Evolutionary conservation across 2,329 filamentous ascomycete species (phyloP).

Genomic region (Fusarium sp.): DNA sequence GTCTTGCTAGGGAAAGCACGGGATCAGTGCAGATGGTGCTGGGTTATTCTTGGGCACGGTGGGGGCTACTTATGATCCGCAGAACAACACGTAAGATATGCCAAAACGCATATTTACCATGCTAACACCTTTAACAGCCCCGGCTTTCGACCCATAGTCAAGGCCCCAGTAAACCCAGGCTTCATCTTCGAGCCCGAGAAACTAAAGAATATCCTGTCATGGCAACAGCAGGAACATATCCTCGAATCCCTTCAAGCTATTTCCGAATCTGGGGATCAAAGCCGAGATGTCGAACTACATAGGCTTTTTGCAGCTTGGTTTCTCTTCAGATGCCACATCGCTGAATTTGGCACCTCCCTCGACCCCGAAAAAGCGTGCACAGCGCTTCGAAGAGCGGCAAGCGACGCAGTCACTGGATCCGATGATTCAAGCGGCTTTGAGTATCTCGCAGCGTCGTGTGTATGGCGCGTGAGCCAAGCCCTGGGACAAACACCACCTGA

Average conservation of each 20-base stretch:
- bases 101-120: not conserved
- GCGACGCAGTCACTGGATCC: not conserved
- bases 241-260: not conserved
- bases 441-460: not conserved
- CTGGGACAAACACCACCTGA: not conserved
- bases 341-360: not conserved
- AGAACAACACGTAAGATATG: not conserved
- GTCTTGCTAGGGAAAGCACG: not conserved
- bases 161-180: not conserved
- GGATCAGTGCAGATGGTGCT: not conserved
- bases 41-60: not conserved
- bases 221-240: not conserved
- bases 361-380: not conserved
- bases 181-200: not conserved
- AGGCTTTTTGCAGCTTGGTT: not conserved
- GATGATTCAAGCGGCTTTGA: not conserved
- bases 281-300: not conserved
- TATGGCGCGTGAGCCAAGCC: not conserved
- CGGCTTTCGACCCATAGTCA: not conserved
- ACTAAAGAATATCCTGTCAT: not conserved
- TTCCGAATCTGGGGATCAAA: not conserved
- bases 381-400: not conserved
- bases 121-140: not conserved
- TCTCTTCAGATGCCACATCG: not conserved
- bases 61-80: not conserved